Percentiles rank a stretch among this genome's conserved stretches.
Evolutionary conservation across 2,329 filamentous ascomycete genomes (phyloP).

Genomic region (Graphilbum sp.): DNA sequence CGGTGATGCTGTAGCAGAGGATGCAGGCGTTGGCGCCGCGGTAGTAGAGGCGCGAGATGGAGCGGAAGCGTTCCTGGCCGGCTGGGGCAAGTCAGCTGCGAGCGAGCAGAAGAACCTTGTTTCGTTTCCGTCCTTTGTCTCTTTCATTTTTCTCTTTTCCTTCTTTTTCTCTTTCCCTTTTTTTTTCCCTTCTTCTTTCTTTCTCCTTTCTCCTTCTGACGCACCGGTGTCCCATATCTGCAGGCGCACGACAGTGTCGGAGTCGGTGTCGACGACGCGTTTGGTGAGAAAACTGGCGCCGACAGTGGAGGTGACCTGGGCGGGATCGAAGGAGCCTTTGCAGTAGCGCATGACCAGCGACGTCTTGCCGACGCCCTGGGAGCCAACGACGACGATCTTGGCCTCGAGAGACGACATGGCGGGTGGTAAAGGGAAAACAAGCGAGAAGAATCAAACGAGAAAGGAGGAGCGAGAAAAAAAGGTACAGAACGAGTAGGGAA

Average conservation of each 20-base stretch:
- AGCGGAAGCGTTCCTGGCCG: slow-evolving; percentile 87
- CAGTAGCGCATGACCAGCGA: slow-evolving; percentile 62
- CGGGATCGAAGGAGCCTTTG: slow-evolving; percentile 52
- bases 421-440: not conserved
- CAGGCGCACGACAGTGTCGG: slow-evolving; percentile 71
- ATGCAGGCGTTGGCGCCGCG: slow-evolving; percentile 88
- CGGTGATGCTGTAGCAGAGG: slow-evolving; percentile 87
- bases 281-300: slow-evolving; percentile 70
- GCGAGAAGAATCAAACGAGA: not conserved
- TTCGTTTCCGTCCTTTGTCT: no score
- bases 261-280: slow-evolving; percentile 66
- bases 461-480: not conserved
- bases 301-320: slow-evolving; percentile 52
- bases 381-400: slow-evolving; percentile 67
- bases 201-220: no score
- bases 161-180: no score
- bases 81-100: slow-evolving; percentile 25
- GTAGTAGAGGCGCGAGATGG: slow-evolving; percentile 91
- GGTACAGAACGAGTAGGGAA: no score
- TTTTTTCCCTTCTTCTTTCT: no score
- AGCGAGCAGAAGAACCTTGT: slow-evolving; percentile 5
- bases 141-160: no score
- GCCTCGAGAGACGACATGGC: slow-evolving; percentile 51
- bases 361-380: slow-evolving; percentile 67
- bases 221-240: slow-evolving; percentile 88